Evolutionary conservation across 1,139 yeast species (phyloP).

Genomic region (Chernovozyma aurita): DNA sequence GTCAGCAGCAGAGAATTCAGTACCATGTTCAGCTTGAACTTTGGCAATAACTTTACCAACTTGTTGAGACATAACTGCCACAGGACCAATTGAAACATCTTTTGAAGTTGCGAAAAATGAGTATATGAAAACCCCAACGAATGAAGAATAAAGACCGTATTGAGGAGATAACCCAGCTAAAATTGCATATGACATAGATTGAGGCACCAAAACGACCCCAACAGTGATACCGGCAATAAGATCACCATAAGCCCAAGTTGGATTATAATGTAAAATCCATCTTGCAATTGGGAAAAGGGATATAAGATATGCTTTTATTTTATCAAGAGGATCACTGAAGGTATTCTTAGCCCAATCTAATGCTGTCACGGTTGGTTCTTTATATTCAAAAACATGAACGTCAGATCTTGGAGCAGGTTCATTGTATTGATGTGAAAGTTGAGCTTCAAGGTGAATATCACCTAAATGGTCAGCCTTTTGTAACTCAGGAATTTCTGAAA

Average conservation of each 20-base stretch:
- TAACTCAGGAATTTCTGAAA: slow-evolving; percentile 18
- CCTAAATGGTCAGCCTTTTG: slow-evolving; percentile 11
- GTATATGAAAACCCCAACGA: slow-evolving; percentile 85
- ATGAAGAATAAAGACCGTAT: slow-evolving; percentile 87
- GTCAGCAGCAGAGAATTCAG: slow-evolving; percentile 49
- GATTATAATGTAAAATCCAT: slow-evolving; percentile 84
- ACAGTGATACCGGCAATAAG: slow-evolving; percentile 90
- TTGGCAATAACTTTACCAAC: slow-evolving; percentile 72
- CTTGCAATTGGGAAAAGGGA: slow-evolving; percentile 73
- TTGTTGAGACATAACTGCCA: slow-evolving; percentile 91
- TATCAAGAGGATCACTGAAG: slow-evolving; percentile 37
- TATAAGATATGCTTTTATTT: slow-evolving; percentile 40
- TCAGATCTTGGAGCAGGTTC: slow-evolving; percentile 8
- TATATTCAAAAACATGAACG: slow-evolving; percentile 34
- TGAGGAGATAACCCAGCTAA: slow-evolving; percentile 79
- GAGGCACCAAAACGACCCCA: slow-evolving; percentile 91
- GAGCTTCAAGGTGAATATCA: slow-evolving; percentile 7
- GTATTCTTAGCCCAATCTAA: slow-evolving; percentile 40
- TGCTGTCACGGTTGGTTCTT: slow-evolving; percentile 40
- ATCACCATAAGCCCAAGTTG: slow-evolving; percentile 76
- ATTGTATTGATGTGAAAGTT: slow-evolving; percentile 4
- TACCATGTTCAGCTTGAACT: slow-evolving; percentile 44
- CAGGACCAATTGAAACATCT: slow-evolving; percentile 96
- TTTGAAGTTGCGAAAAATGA: slow-evolving; percentile 91
- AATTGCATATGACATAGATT: slow-evolving; percentile 91